Evolutionary conservation across 225 moss, liverwort and hornwort genomes (phyloP).

Genomic region (Ulota crispa): DNA sequence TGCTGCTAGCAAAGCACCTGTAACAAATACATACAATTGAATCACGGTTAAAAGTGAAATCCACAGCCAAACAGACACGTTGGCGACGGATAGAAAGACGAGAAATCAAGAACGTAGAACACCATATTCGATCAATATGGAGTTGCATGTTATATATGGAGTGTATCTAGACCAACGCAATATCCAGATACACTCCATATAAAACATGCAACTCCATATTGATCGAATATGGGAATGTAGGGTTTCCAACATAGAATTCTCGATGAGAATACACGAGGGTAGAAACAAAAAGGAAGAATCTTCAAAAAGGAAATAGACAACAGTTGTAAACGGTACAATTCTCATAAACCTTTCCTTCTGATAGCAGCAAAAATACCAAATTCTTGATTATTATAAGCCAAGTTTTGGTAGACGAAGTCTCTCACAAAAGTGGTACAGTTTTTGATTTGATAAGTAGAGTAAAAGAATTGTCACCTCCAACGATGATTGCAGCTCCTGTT

Average conservation of each 20-base stretch:
- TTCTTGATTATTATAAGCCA: background rate
- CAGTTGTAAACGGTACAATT: background rate
- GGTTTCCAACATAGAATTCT: background rate
- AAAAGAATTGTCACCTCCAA: slow-evolving; percentile 63
- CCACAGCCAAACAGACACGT: background rate
- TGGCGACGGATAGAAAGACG: background rate
- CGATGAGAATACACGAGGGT: background rate
- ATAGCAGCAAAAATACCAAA: background rate
- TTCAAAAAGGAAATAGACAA: background rate
- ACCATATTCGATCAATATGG: no score
- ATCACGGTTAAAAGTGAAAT: slow-evolving; percentile 5
- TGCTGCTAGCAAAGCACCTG: slow-evolving; percentile 76
- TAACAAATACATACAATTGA: slow-evolving; percentile 9
- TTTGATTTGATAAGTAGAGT: slow-evolving; percentile 9
- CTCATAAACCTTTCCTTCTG: background rate
- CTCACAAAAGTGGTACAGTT: slow-evolving; percentile 6
- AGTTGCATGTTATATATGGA: no score
- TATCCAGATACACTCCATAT: no score
- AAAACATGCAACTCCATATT: no score
- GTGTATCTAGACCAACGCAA: no score
- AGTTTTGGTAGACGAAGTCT: background rate
- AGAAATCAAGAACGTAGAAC: background rate
- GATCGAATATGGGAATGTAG: no score
- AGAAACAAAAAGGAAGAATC: background rate
- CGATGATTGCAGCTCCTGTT: slow-evolving; percentile 68